Percentiles rank a stretch among this genome's conserved stretches.
Evolutionary conservation across 169 alveolate genomes (phyloP).

Genomic region (Hepatocystis sp.): DNA sequence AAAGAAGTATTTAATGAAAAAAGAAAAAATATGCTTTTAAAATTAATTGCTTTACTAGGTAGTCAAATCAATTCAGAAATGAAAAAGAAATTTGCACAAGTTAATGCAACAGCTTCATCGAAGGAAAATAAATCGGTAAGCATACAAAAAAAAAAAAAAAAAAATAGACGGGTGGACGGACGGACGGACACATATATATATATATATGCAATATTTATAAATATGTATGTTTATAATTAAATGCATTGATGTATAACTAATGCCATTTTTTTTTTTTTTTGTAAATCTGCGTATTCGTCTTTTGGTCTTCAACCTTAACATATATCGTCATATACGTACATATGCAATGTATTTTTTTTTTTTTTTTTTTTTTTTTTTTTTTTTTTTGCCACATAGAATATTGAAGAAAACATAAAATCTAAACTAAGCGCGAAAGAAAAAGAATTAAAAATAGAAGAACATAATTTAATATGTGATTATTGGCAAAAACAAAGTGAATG

Average conservation of each 20-base stretch:
- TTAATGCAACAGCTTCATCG: conserved; percentile 9
- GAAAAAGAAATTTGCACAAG: conserved; percentile 23
- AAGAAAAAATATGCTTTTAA: conserved; percentile 54
- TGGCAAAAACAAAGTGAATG: conserved; percentile 75
- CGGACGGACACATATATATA: not conserved
- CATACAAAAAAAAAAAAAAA: not conserved
- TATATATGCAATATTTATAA: no score
- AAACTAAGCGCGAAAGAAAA: conserved; percentile 60
- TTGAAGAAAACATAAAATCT: conserved; percentile 30
- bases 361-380: no score
- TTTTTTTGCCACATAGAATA: conserved; percentile 17
- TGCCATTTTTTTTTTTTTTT: no score
- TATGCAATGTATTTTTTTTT: no score
- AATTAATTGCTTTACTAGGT: conserved; percentile 54
- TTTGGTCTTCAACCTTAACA: no score
- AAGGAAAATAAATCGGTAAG: conserved; percentile 38
- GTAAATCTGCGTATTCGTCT: no score
- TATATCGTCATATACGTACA: no score
- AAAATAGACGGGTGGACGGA: not conserved
- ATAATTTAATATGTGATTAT: conserved; percentile 46
- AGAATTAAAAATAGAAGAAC: conserved; percentile 72
- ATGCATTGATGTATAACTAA: no score
- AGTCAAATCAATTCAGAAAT: conserved; percentile 53
- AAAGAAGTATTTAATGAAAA: conserved; percentile 72
- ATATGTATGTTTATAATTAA: no score